Base-by-base conservation (phyloP, 495 filamentous ascomycete species). In the Endocarpon pusillum region DNA sequence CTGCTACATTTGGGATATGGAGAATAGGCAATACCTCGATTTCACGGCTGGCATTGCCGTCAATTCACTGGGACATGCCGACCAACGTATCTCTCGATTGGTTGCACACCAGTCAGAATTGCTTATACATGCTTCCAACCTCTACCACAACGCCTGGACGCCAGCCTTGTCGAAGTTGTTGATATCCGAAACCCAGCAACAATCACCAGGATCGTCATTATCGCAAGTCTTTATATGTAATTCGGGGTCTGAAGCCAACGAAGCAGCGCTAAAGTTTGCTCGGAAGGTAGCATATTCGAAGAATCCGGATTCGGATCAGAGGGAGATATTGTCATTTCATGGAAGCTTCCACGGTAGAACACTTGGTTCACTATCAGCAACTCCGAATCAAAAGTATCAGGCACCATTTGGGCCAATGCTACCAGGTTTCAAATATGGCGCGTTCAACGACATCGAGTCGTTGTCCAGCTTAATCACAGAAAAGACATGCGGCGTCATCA, bases 321-420 rank as follows among this genome's bases (percentile, higher is more conserved):
- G 71, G 42, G 84, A 94, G 44, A 54, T 97, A 10, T 76, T 96
- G 35, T 86, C 80, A 21, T 97, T 96, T 65, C 49, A 78, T 39
- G 73, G 78, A 47, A 81, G 79, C 14, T 97, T 97, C 71, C 89
- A 97, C 57, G 89, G 89, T 41, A 77, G 89, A 34, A 94, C 91
- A 15, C 91, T 94, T 83, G 89, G 89, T 15, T 66, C 73, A 15
- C 55, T 97, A 18, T 85, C 78, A 16, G 89, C 91, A 0, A 97
- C 89, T 3, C 91, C 85, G n/a, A 97, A 97, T 58, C 82, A 83
- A 8, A 97, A 97, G 50, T 97, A 97, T 57, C 89, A 97, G 52
- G 72, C 75, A 12, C 91, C 89, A 2, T 97, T 96, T 48, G 59
- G 81, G 10, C 89, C 89, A 15, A 94, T 97, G 84, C 57, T 97